phyloP scores from a whole-genome alignment of 371 early-diverging fungal species.

The Mortierella sp. region DNA sequence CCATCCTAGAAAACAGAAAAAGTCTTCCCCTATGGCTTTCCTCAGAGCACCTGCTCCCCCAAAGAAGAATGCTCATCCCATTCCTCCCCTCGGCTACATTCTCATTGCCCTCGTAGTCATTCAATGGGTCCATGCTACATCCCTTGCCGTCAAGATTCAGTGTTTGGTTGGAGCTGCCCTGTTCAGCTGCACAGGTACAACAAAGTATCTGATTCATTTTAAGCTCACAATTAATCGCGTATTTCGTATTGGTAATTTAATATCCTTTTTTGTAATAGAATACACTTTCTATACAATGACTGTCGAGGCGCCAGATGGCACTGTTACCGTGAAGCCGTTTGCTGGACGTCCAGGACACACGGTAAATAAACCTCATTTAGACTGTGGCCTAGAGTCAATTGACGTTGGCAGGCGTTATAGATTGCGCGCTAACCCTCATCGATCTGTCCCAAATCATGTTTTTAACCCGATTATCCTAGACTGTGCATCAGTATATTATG shows the following conservation, averaged over 20 bases:
- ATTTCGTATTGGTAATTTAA: not conserved
- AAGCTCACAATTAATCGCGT: too few species aligned
- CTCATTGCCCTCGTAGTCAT: conserved; percentile 41
- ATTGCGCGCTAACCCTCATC: too few species aligned
- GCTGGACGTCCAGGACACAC: conserved; percentile 57
- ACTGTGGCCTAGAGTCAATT: not conserved
- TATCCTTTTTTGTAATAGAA: conserved; percentile 18
- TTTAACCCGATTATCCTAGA: conserved; percentile 10
- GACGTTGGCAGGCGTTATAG: not conserved
- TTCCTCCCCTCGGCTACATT: conserved; percentile 44
- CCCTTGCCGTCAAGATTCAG: conserved; percentile 52
- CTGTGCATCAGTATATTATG: conserved; percentile 55
- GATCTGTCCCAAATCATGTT: not conserved
- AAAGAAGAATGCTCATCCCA: conserved; percentile 47
- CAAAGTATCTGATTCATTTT: too few species aligned
- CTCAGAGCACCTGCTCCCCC: conserved; percentile 39
- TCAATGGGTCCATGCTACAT: conserved; percentile 49
- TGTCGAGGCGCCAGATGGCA: conserved; percentile 52
- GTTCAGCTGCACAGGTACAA: conserved; percentile 51
- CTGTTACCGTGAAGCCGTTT: conserved; percentile 43
- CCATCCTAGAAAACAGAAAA: not conserved
- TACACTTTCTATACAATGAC: conserved; percentile 57
- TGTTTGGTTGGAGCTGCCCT: conserved; percentile 44
- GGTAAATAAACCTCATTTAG: conserved; percentile 10
- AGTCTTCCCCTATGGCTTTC: conserved; percentile 18